phyloP scores from a whole-genome alignment of 2,329 filamentous ascomycete genomes.

The Stachybotrys elegans region DNA sequence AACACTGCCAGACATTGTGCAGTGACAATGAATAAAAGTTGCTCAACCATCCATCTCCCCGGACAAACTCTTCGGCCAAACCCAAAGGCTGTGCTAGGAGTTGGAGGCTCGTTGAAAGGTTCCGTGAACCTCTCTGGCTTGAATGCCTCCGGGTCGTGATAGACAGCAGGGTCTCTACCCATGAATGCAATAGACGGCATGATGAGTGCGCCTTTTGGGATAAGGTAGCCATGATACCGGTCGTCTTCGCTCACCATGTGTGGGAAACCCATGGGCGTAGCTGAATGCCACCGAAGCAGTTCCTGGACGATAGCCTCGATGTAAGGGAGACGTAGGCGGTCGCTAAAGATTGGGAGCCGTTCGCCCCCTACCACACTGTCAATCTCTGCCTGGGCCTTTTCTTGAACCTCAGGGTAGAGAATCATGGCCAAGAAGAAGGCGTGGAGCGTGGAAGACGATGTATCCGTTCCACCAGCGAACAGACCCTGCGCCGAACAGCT shows the following conservation, averaged over 20 bases:
- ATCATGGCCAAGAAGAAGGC: constrained; percentile 41
- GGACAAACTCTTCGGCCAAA: background rate
- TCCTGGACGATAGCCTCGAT: constrained; percentile 9
- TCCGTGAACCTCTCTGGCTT: background rate
- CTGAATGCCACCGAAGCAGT: constrained; percentile 6
- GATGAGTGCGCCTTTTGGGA: constrained; percentile 7
- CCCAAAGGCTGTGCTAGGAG: background rate
- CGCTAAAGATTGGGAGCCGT: constrained; percentile 34
- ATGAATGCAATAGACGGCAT: background rate
- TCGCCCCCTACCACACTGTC: constrained; percentile 35
- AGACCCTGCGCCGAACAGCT: background rate
- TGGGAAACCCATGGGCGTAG: constrained; percentile 8
- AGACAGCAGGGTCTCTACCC: background rate
- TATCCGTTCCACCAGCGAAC: constrained; percentile 10
- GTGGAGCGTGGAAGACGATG: constrained; percentile 18
- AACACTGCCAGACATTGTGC: background rate
- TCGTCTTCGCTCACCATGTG: constrained; percentile 7
- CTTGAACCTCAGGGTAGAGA: constrained; percentile 33
- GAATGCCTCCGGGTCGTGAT: background rate
- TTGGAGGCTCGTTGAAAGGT: background rate
- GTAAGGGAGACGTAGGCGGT: constrained; percentile 17
- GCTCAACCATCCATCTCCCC: background rate
- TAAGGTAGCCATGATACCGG: constrained; percentile 6
- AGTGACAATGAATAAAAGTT: background rate
- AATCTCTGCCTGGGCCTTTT: constrained; percentile 28